phyloP scores from a whole-genome alignment of 495 filamentous ascomycete species.

The Daldinia loculata region DNA sequence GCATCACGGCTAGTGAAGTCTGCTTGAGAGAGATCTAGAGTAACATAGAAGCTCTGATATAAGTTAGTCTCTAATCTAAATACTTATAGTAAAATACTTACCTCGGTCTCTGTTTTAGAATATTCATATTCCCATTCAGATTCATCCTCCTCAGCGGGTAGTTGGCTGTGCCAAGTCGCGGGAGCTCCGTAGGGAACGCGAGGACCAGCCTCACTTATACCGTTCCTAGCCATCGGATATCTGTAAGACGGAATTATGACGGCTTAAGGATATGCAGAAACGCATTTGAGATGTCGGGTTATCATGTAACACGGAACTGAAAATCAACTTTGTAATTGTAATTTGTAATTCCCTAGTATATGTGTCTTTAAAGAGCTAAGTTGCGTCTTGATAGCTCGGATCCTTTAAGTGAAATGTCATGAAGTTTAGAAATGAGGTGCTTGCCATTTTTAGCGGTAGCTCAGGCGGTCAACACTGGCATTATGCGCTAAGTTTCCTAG shows the following conservation, averaged over 20 bases:
- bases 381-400: neutral
- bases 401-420: neutral
- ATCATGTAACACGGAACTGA: neutral
- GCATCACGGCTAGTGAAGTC: slow-evolving; percentile 51
- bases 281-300: slow-evolving; percentile 25
- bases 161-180: neutral
- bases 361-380: neutral
- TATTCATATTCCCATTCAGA: slow-evolving; percentile 69
- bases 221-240: slow-evolving; percentile 42
- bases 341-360: neutral
- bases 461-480: slow-evolving; percentile 37
- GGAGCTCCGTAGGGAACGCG: neutral
- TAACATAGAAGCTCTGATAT: slow-evolving; percentile 63
- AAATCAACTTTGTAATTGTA: neutral
- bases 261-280: slow-evolving; percentile 2
- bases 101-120: slow-evolving; percentile 64
- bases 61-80: neutral
- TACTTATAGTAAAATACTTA: slow-evolving; percentile 11
- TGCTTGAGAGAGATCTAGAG: slow-evolving; percentile 62
- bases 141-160: slow-evolving; percentile 47
- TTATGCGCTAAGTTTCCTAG: slow-evolving; percentile 11
- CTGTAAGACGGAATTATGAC: slow-evolving; percentile 13
- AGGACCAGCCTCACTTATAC: slow-evolving; percentile 27
- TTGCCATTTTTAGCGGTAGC: slow-evolving; percentile 25
- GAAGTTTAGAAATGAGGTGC: slow-evolving; percentile 20